phyloP scores from a whole-genome alignment of 306 rosid species.

The Ochetophila trinervis region DNA sequence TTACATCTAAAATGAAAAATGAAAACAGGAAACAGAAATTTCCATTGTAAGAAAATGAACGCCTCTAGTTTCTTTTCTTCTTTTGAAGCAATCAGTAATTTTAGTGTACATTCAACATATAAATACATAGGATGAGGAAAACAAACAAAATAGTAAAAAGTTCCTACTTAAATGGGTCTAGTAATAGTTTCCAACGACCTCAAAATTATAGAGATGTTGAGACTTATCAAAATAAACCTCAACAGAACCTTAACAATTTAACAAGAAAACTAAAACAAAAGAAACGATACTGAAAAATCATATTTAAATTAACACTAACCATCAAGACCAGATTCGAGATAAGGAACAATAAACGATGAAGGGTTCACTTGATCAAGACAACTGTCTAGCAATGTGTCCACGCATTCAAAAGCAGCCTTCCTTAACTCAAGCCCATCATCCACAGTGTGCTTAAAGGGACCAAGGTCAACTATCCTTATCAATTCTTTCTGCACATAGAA shows the following conservation, averaged over 20 bases:
- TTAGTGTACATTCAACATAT: no score
- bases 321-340: slow-evolving; percentile 93
- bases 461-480: slow-evolving; percentile 96
- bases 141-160: neutral
- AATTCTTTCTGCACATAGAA: slow-evolving; percentile 78
- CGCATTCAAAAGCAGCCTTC: slow-evolving; percentile 99
- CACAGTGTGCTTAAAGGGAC: slow-evolving; percentile 98
- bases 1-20: no score
- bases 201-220: neutral
- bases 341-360: slow-evolving; percentile 91
- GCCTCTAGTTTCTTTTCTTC: no score
- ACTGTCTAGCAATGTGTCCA: slow-evolving; percentile 92
- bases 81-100: no score
- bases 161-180: neutral
- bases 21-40: no score
- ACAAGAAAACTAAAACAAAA: neutral
- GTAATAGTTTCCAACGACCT: no score
- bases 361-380: slow-evolving; percentile 99
- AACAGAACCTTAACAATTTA: neutral
- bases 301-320: slow-evolving; percentile 53
- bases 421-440: slow-evolving; percentile 99
- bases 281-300: neutral
- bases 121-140: neutral
- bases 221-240: neutral
- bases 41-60: no score